Evolutionary conservation across 129 eudicot species (phyloP), one percentile per base, ranked within the genome.

Genomic region (Arctium minus): DNA sequence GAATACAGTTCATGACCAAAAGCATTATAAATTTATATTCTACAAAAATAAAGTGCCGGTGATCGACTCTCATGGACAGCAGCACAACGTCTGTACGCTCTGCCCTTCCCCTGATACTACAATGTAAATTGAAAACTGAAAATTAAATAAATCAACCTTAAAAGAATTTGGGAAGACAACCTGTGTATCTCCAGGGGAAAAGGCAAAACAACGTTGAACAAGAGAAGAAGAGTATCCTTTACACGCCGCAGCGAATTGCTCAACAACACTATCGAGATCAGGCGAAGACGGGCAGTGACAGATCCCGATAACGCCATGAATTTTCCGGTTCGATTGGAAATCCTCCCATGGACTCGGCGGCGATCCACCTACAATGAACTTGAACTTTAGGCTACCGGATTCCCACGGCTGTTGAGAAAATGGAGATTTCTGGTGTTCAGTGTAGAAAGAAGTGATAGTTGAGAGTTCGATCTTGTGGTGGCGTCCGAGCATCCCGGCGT

Each of bases 271-370:
- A 30, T 77, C 86, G 62, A 95, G 92, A 92, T 95, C 94, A 42
- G 97, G 97, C 5, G 94, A 84, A 42, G 97, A 88, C 4, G 97
- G 94, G 64, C 99, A 93, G 72, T 96, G 93, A 75, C 89, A 91
- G 76, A 96, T 87, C 17, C 99, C 99, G 35, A 96, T 91, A 22
- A 96, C 93, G 8, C 84, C 93, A 15, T 90, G 92, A 31, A 89
- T 90, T 81, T 96, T 96, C 10, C 99, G 90, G 71, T 90, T 91
- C 18, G 97, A 91, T 76, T 96, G 99, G 75, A 96, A 96, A 78
- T 96, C 99, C 78, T 96, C 99, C 99, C 99, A 96, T 0, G 99
- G 97, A 39, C 93, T 88, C 0, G 93, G 92, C 15, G 97, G 93
- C 0, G 97, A 86, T 42, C 97, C 99, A 1, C 95, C 97, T 56